Conservation (phyloP, 2,329 filamentous ascomycete genomes). For the Leptodontidium sp. region DNA sequence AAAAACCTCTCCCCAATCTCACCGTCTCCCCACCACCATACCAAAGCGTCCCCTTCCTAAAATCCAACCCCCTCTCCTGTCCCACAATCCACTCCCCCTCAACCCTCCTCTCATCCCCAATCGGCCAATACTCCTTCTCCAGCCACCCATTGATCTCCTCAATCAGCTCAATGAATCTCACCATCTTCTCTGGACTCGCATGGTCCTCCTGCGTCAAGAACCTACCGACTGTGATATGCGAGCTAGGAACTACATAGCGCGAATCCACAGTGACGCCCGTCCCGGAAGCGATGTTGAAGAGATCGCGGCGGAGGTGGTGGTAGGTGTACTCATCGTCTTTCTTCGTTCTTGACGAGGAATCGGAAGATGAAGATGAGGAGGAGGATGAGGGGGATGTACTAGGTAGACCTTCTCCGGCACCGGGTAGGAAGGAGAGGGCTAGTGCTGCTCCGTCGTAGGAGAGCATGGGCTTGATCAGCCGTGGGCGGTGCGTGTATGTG, state of each 20-base stretch:
- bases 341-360: conserved; percentile 43
- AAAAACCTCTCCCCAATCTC: conserved; percentile 68
- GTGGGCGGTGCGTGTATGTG: conserved; percentile 71
- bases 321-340: conserved; percentile 79
- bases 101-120: conserved; percentile 51
- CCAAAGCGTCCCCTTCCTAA: conserved; percentile 80
- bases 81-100: conserved; percentile 87
- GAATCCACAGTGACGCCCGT: conserved; percentile 76
- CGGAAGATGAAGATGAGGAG: conserved; percentile 20
- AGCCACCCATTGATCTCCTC: conserved; percentile 83
- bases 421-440: conserved; percentile 87
- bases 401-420: conserved; percentile 65
- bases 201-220: conserved; percentile 77
- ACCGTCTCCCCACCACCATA: conserved; percentile 85
- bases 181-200: conserved; percentile 58
- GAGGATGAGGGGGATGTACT: conserved; percentile 31
- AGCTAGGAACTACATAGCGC: conserved; percentile 87
- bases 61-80: conserved; percentile 81
- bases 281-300: conserved; percentile 68
- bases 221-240: conserved; percentile 86
- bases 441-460: conserved; percentile 87
- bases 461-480: conserved; percentile 82
- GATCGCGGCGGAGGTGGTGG: conserved; percentile 85
- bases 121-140: conserved; percentile 73
- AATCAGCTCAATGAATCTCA: conserved; percentile 72